Evolutionary conservation across 163 green algal genomes (phyloP).

Genomic region (Chlamydomonas reinhardtii): DNA sequence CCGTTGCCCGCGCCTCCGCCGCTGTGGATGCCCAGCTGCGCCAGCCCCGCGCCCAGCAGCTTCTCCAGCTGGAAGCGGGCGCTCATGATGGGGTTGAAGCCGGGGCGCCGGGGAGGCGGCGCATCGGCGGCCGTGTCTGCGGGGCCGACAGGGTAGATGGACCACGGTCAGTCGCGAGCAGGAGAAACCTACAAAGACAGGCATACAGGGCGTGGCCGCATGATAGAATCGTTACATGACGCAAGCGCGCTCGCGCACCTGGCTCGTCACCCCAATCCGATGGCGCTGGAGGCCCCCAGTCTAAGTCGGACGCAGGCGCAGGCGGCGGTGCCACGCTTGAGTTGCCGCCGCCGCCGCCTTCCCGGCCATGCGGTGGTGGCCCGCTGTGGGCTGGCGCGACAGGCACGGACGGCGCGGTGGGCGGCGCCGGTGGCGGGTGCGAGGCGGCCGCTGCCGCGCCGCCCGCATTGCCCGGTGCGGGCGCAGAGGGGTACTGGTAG

Average conservation of each 20-base stretch:
- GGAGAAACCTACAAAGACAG: too few relatives aligned
- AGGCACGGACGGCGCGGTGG: not conserved
- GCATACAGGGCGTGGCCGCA: too few relatives aligned
- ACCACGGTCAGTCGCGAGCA: not conserved
- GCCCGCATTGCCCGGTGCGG: too few relatives aligned
- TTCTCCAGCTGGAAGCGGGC: conserved; percentile 38
- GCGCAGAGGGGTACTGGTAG: too few relatives aligned
- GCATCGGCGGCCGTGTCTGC: not conserved
- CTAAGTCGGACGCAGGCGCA: not conserved
- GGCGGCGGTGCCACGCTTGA: not conserved
- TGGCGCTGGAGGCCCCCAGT: not conserved
- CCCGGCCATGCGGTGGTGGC: not conserved
- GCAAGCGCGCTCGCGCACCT: not conserved
- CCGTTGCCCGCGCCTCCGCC: too few relatives aligned
- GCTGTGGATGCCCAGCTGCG: conserved; percentile 7
- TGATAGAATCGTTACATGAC: too few relatives aligned
- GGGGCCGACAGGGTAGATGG: too few relatives aligned
- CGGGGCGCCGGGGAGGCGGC: not conserved
- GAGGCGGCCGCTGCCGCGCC: too few relatives aligned
- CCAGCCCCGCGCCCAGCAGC: conserved; percentile 15
- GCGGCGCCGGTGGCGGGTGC: too few relatives aligned
- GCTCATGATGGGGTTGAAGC: conserved; percentile 38
- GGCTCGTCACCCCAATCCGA: conserved; percentile 31
- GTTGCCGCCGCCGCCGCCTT: not conserved
- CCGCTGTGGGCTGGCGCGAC: not conserved